These are phyloP conservation scores for Cercospora zeae-maydis DNA, from an alignment of 2,329 filamentous ascomycete species.

Conservation along the genomic window DNA sequence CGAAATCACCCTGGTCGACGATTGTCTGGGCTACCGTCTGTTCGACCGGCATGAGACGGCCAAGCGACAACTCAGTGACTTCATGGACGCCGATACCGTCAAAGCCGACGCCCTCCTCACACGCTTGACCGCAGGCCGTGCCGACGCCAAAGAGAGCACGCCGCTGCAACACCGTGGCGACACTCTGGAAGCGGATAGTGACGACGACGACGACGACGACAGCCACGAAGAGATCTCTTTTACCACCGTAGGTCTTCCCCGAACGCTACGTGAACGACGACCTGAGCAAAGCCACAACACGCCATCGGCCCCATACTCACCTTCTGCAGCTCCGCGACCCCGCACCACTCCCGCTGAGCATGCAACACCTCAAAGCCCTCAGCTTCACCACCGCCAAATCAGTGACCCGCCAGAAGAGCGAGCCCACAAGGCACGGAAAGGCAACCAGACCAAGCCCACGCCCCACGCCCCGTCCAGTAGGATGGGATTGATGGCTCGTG, in stretches of 20 bases:
- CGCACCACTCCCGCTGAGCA: slow-evolving; percentile 26
- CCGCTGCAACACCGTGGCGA: neutral
- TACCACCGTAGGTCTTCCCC: slow-evolving; percentile 22
- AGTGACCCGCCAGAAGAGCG: slow-evolving; percentile 1
- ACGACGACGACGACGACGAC: slow-evolving; percentile 16
- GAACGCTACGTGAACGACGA: slow-evolving; percentile 13
- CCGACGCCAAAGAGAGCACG: slow-evolving; percentile 13
- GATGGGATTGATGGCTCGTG: slow-evolving; percentile 16
- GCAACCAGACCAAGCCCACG: slow-evolving; percentile 19
- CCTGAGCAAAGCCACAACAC: slow-evolving; percentile 13
- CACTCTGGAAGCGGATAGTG: slow-evolving; percentile 21
- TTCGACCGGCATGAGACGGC: slow-evolving; percentile 67
- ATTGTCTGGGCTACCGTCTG: slow-evolving; percentile 79
- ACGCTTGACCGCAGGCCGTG: slow-evolving; percentile 12
- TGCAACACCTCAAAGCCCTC: slow-evolving; percentile 40
- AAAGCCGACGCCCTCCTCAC: slow-evolving; percentile 49
- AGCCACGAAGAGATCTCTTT: slow-evolving; percentile 23
- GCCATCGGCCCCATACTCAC: slow-evolving; percentile 22
- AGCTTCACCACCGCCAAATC: slow-evolving; percentile 28
- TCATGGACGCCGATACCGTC: slow-evolving; percentile 68
- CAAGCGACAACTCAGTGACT: slow-evolving; percentile 65
- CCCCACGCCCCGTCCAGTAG: slow-evolving; percentile 16
- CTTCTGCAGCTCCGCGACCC: slow-evolving; percentile 19
- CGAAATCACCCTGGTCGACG: slow-evolving; percentile 78
- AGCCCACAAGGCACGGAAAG: slow-evolving; percentile 8